Evolutionary conservation across 2,329 filamentous ascomycete genomes (phyloP), one percentile per base, ranked within the genome.

Genomic region (Diaporthe ilicicola): DNA sequence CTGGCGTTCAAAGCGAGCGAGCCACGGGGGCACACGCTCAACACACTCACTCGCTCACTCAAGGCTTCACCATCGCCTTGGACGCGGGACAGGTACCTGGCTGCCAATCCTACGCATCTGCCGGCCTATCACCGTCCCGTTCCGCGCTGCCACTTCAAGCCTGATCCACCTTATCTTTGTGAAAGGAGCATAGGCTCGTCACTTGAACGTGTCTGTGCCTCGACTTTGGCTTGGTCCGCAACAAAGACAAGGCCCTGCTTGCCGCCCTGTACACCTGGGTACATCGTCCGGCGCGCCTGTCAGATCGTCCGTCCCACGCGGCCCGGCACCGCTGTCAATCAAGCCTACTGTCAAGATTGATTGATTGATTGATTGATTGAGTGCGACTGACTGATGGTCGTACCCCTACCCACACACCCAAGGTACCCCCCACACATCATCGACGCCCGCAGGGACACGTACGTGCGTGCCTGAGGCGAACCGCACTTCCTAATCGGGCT

Each of bases 371-470:
- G 55, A 44, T 22, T 42, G 55, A 61, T 42, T 46, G 50, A 62
- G 34, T 62, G 42, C 32, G 37, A 64, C 44, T 50, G 42, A 62
- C 56, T 37, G 64, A 59, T 69, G 59, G 71, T 73, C 32, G 66
- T 67, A 73, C 70, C 72, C 69, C 72, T 70, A 65, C 54, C 67
- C 64, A 50, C 53, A 44, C 70, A 55, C 34, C 34, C 42, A 70
- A 69, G 71, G 69, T 72, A 73, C 72, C 72, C 59, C 55, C 72
- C 71, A 73, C 69, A 71, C 61, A 56, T 67, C 51, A 50, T 69
- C 54, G 44, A 64, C 37, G 62, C 71, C 59, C 55, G 65, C 64
- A 70, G 54, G 70, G 70, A 53, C 67, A 72, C 67, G 42, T 64
- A 37, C 44, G 44, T 59, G 42, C 64, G 70, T 71, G 69, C 69